Evolutionary conservation across 2,329 filamentous ascomycete genomes (phyloP), one percentile per base, ranked within the genome.

Genomic region (Trichoderma oligosporum): DNA sequence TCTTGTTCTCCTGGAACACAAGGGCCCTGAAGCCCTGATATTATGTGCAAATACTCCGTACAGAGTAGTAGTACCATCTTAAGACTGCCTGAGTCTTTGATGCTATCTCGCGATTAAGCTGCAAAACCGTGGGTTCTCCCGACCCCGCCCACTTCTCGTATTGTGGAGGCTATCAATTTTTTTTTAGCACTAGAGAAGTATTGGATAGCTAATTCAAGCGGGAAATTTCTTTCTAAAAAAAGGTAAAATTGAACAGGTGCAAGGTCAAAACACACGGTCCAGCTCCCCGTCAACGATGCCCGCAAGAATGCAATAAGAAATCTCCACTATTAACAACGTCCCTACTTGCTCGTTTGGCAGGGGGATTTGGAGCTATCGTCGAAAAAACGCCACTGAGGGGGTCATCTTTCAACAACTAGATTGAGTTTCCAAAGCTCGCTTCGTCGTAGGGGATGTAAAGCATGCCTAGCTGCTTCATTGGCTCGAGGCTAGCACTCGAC

Each of bases 301-400:
- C 36, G 39, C 22, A 29, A n/a, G 11, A 27, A 22, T 31, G 49
- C 38, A 42, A 44, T 27, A 27, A 36, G 39, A 42, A 9, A 44
- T 35, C 29, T 44, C 51, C 51, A 54, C 51, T 45, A 20, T 20
- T 36, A 20, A 20, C 27, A 53, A 38, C 51, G 12, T 54, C 39
- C 9, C 35, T 44, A 29, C 39, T 45, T 44, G 39, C n/a, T 7
- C 22, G 31, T 45, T 22, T 36, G 31, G 24, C 51, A 27, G 4
- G 39, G 51, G n/a, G 51, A 36, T 12, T 55, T 46, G 41, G 31
- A 45, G 31, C 41, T 46, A 38, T 46, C 51, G 41, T 22, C 39
- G 8, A 29, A 25, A 18, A 35, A 45, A 46, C 39, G 51, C 51
- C 51, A 36, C 41, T 46, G 51, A 55, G 51, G 41, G 47, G 41